A percentile compares a stretch with the other conserved stretches of the same genome.
These are phyloP conservation scores for Wickerhamiella azyma DNA, from an alignment of 805 yeast genomes.

Conservation along the genomic window DNA sequence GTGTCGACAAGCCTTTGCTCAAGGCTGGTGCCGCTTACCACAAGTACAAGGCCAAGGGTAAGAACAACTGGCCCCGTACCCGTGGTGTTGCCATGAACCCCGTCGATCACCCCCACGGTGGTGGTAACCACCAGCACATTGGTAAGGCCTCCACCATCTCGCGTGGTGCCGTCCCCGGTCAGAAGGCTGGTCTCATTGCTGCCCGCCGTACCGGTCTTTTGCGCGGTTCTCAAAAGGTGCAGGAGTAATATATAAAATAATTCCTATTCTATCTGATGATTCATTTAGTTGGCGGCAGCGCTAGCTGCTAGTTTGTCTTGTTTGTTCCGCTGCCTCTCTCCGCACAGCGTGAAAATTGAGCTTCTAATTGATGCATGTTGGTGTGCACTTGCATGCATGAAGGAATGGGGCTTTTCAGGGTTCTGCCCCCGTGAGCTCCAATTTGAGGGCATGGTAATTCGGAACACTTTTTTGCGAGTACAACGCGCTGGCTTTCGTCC, in stretches of 20 bases:
- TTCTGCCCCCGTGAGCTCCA: no score
- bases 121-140: constrained; percentile 99
- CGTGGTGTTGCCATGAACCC: constrained; percentile 99
- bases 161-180: constrained; percentile 99
- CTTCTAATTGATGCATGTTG: no score
- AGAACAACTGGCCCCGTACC: constrained; percentile 99
- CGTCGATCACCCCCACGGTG: constrained; percentile 99
- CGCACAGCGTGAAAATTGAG: no score
- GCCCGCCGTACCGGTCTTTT: constrained; percentile 99
- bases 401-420: no score
- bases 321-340: no score
- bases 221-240: constrained; percentile 97
- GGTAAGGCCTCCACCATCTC: constrained; percentile 99
- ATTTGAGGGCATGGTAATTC: no score
- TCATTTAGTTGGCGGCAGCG: no score
- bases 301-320: no score
- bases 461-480: neutral
- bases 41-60: constrained; percentile 90
- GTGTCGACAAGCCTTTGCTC: constrained; percentile 98
- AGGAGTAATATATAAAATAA: constrained; percentile 35
- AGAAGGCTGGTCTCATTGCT: constrained; percentile 99
- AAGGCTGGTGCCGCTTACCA: constrained; percentile 99
- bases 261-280: neutral
- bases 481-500: neutral
- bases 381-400: no score